Evolutionary conservation across 2,329 filamentous ascomycete genomes (phyloP).

Genomic region (Hyphodiscus sp.): DNA sequence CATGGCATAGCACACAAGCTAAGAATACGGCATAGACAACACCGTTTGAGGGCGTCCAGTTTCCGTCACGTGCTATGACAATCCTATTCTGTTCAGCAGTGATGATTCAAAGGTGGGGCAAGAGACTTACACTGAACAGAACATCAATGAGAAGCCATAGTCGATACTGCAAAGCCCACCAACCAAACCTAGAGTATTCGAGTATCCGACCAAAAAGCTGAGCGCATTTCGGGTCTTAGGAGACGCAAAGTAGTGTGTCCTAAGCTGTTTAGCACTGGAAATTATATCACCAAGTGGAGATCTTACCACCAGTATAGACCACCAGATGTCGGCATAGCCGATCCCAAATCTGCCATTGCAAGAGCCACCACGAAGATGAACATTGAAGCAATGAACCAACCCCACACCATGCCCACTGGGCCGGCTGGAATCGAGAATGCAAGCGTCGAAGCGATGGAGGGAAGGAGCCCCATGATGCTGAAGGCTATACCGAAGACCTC

Average conservation of each 20-base stretch:
- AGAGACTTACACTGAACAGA: slow-evolving; percentile 42
- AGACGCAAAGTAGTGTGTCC: slow-evolving; percentile 52
- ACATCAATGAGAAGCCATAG: slow-evolving; percentile 49
- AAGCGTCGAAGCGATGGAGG: slow-evolving; percentile 53
- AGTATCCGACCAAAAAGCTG: slow-evolving; percentile 55
- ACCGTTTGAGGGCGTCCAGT: slow-evolving; percentile 49
- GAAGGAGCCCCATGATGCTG: slow-evolving; percentile 54
- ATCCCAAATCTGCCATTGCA: slow-evolving; percentile 49
- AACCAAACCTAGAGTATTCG: slow-evolving; percentile 54
- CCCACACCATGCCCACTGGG: slow-evolving; percentile 56
- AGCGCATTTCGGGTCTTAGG: slow-evolving; percentile 48
- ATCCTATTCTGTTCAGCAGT: slow-evolving; percentile 30
- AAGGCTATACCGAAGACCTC: slow-evolving; percentile 56
- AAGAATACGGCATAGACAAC: slow-evolving; percentile 52
- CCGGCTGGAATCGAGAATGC: slow-evolving; percentile 53
- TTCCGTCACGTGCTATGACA: slow-evolving; percentile 48
- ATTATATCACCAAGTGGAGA: neutral
- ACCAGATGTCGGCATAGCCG: slow-evolving; percentile 51
- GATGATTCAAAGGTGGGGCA: neutral
- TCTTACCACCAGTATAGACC: slow-evolving; percentile 45
- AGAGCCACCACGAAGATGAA: slow-evolving; percentile 54
- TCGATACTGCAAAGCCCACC: slow-evolving; percentile 57
- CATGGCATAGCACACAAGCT: slow-evolving; percentile 46
- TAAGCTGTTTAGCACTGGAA: slow-evolving; percentile 29
- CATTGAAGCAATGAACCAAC: slow-evolving; percentile 51